These are phyloP conservation scores for Penicillium cosmopolitanum DNA, from an alignment of 495 filamentous ascomycete genomes.

Conservation along the genomic window DNA sequence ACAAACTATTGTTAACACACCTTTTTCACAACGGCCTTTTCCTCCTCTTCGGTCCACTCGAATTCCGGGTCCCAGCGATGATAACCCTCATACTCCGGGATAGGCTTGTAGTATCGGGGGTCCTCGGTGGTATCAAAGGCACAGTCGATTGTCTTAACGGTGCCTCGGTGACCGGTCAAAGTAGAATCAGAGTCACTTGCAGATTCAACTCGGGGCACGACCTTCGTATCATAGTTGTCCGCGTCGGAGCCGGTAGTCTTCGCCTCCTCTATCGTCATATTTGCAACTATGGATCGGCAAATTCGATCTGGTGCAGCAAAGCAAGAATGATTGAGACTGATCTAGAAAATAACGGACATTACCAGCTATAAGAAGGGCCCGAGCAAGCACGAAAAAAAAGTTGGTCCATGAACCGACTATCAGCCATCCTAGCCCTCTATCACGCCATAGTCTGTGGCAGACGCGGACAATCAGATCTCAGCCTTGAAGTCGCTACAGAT, in stretches of 20 bases:
- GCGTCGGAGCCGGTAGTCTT: slow-evolving; percentile 9
- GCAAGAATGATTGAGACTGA: not conserved
- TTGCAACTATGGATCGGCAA: not conserved
- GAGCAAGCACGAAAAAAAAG: slow-evolving; percentile 2
- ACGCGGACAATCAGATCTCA: not conserved
- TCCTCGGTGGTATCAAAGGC: slow-evolving; percentile 48
- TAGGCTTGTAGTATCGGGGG: slow-evolving; percentile 58
- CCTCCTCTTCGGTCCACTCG: slow-evolving; percentile 71
- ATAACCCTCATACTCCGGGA: slow-evolving; percentile 65
- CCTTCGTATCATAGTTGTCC: slow-evolving; percentile 18
- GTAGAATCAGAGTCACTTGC: slow-evolving; percentile 31
- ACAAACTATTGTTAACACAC: slow-evolving; percentile 31
- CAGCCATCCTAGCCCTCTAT: slow-evolving; percentile 13
- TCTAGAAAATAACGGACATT: not conserved
- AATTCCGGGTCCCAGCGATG: slow-evolving; percentile 78
- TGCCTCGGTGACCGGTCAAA: slow-evolving; percentile 21
- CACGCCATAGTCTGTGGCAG: slow-evolving; percentile 25
- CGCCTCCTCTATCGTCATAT: slow-evolving; percentile 27
- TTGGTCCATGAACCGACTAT: not conserved
- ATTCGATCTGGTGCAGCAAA: not conserved
- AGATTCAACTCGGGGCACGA: slow-evolving; percentile 7
- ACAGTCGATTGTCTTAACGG: slow-evolving; percentile 24
- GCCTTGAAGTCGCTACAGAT: not conserved
- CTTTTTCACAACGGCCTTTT: slow-evolving; percentile 68
- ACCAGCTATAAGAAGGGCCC: slow-evolving; percentile 10